Base-by-base conservation (phyloP, 192 early-diverging fungal genomes). In the Martensiomyces pterosporus region DNA sequence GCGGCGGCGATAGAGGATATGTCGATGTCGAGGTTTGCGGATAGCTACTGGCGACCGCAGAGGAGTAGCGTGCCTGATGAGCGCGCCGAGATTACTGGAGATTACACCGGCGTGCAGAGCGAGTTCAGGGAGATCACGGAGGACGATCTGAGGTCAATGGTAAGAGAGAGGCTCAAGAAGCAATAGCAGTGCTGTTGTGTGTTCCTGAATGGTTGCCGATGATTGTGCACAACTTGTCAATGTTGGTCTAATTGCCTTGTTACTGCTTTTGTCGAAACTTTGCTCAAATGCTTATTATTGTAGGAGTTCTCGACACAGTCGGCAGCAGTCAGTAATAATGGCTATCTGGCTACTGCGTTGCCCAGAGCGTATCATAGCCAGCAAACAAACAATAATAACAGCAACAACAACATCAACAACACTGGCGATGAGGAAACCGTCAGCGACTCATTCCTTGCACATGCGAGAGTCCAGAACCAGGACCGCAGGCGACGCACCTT, bases 261-360 rank as follows among this genome's bases (percentile, higher is more conserved):
- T n/a, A n/a, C n/a, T n/a, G n/a, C n/a, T n/a, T n/a, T n/a, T n/a
- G n/a, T n/a, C n/a, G n/a, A n/a, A n/a, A n/a, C n/a, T n/a, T n/a
- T n/a, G n/a, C n/a, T n/a, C n/a, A n/a, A n/a, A n/a, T n/a, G n/a
- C n/a, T 47, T 18, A 36, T 26, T 4, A 34, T 16, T 24, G 34
- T 64, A 64, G 62, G 62, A 64, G 53, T 55, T 64, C 39, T 47
- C 54, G 9, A 57, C 62, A 36, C 60, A 64, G 12, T 55, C 60
- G 19, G 60, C 47, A 9, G 33, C 47, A 34, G 15, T 29, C 24
- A 3, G 39, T 15, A n/a, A n/a, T n/a, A n/a, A n/a, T n/a, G n/a
- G n/a, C n/a, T n/a, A n/a, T n/a, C n/a, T n/a, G n/a, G n/a, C n/a
- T n/a, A n/a, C n/a, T n/a, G n/a, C n/a, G n/a, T n/a, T n/a, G n/a